Percentiles rank a stretch among this genome's conserved stretches.
Evolutionary conservation across 306 rosid species (phyloP).

Genomic region (Luffa acutangula): DNA sequence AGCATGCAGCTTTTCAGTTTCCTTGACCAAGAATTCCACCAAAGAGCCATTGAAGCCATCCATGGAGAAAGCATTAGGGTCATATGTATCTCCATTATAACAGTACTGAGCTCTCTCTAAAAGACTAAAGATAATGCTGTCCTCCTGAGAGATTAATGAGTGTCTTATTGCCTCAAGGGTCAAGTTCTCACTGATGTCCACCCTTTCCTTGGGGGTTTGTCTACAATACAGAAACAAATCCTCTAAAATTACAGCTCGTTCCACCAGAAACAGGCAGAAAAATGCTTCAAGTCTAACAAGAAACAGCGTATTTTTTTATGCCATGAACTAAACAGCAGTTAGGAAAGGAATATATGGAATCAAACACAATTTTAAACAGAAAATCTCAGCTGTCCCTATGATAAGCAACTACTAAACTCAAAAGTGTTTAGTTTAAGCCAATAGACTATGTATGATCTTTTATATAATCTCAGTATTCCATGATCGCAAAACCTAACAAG

Average conservation of each 20-base stretch:
- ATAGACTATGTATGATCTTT: neutral
- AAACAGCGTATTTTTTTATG: neutral
- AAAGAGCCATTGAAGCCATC: constrained; percentile 48
- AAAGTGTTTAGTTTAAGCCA: neutral
- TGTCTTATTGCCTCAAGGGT: constrained; percentile 40
- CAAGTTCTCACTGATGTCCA: constrained; percentile 41
- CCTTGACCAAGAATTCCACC: constrained; percentile 47
- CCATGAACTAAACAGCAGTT: neutral
- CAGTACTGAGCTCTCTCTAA: constrained; percentile 54
- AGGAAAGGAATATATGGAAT: neutral
- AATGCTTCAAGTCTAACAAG: neutral
- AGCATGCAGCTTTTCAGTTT: constrained; percentile 63
- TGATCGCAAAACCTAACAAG: neutral
- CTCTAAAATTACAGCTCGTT: neutral
- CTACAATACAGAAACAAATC: neutral
- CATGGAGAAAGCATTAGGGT: constrained; percentile 30
- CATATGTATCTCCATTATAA: constrained; percentile 40
- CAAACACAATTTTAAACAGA: neutral
- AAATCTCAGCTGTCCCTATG: neutral
- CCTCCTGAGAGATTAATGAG: constrained; percentile 53
- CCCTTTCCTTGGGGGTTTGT: constrained; percentile 23
- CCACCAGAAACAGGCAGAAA: neutral
- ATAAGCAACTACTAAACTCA: neutral
- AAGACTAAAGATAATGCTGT: constrained; percentile 52
- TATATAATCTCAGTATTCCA: neutral